These are phyloP conservation scores for Akanthomyces dipterigenus DNA, from an alignment of 2,329 filamentous ascomycete genomes.

Conservation along the genomic window DNA sequence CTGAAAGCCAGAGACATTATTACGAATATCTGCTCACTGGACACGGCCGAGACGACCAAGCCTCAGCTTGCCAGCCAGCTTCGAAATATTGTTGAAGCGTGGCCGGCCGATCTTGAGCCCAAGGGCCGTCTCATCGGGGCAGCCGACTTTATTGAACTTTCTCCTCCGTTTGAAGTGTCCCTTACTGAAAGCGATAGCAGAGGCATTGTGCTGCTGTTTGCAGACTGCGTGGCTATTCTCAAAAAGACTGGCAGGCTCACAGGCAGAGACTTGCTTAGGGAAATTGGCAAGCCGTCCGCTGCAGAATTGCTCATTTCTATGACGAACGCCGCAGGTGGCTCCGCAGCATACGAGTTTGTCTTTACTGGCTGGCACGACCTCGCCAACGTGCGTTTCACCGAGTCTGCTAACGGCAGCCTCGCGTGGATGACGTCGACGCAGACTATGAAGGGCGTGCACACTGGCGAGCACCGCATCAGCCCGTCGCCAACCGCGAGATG, in stretches of 20 bases:
- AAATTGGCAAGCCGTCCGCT: conserved; percentile 73
- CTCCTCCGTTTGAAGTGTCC: conserved; percentile 57
- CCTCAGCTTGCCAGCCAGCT: conserved; percentile 68
- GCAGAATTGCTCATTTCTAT: conserved; percentile 56
- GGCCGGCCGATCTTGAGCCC: conserved; percentile 66
- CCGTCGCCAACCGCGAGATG: conserved; percentile 55
- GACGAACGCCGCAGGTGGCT: conserved; percentile 56
- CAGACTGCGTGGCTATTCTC: conserved; percentile 71
- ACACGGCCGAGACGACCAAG: conserved; percentile 62
- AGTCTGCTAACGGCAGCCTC: conserved; percentile 56
- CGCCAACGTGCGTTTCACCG: conserved; percentile 64
- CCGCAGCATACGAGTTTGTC: conserved; percentile 60
- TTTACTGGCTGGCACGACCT: conserved; percentile 70
- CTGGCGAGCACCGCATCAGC: conserved; percentile 32
- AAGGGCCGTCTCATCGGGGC: conserved; percentile 74
- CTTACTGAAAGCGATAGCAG: conserved; percentile 40
- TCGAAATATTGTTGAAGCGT: conserved; percentile 68
- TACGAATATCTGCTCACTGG: conserved; percentile 92
- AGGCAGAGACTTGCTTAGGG: conserved; percentile 71
- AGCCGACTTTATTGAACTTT: conserved; percentile 70
- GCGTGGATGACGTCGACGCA: conserved; percentile 62
- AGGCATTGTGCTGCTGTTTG: conserved; percentile 77
- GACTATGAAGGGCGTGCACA: conserved; percentile 51
- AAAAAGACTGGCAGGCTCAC: conserved; percentile 62
- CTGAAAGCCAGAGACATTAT: conserved; percentile 89